Percentiles rank a stretch among this genome's conserved stretches.
phyloP scores from a whole-genome alignment of 2,329 filamentous ascomycete species.

The Elsinoe arachidis region DNA sequence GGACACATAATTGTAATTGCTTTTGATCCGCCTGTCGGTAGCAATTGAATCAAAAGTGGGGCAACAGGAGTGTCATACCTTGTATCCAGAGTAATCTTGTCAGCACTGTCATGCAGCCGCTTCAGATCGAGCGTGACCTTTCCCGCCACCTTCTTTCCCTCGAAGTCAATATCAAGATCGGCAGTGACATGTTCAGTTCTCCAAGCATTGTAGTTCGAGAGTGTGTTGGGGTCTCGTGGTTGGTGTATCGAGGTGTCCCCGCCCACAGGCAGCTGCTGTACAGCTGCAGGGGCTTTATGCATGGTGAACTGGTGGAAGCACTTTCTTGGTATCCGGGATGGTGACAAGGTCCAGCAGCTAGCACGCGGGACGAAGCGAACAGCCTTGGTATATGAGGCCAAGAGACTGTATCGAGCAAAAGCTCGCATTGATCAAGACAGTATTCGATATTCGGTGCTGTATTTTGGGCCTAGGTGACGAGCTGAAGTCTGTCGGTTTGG shows the following conservation, averaged over 20 bases:
- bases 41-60: background rate
- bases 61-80: slow-evolving; percentile 33
- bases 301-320: slow-evolving; percentile 9
- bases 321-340: background rate
- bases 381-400: background rate
- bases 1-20: background rate
- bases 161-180: slow-evolving; percentile 76
- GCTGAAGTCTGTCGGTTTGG: background rate
- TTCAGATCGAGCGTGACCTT: slow-evolving; percentile 68
- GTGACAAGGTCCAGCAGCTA: background rate
- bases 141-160: slow-evolving; percentile 66
- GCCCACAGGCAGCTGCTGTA: slow-evolving; percentile 13
- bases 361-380: background rate
- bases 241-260: slow-evolving; percentile 23
- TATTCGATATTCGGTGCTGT: background rate
- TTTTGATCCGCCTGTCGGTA: too few species aligned
- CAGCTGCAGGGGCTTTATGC: slow-evolving; percentile 18
- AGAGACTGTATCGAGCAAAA: background rate
- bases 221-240: slow-evolving; percentile 67
- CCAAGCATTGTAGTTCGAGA: slow-evolving; percentile 88
- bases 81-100: slow-evolving; percentile 76
- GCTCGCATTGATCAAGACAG: slow-evolving; percentile 1
- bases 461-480: background rate
- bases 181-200: slow-evolving; percentile 74
- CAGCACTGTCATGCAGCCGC: slow-evolving; percentile 64